Percentiles rank a stretch among this genome's conserved stretches.
These are phyloP conservation scores for Aspergillus sp. DNA, from an alignment of 2,329 filamentous ascomycete species.

Conservation along the genomic window DNA sequence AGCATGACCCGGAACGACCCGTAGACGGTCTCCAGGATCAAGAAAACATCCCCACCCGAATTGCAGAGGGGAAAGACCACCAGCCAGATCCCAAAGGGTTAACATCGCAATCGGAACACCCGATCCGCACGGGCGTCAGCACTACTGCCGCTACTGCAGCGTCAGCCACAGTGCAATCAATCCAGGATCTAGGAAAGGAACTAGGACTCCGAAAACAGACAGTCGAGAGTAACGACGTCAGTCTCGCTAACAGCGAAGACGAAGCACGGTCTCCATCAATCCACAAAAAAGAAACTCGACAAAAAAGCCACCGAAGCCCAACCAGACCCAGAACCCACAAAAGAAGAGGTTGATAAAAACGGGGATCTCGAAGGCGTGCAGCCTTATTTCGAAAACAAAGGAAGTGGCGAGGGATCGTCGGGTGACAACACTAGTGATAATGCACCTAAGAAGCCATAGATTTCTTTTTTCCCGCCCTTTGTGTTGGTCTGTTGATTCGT, in stretches of 20 bases:
- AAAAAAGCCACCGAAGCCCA: slow-evolving; percentile 9
- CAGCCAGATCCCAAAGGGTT: slow-evolving; percentile 2
- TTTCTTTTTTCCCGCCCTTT: no score
- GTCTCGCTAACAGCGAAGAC: slow-evolving; percentile 65
- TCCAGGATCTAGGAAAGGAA: slow-evolving; percentile 43
- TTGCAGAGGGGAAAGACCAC: slow-evolving; percentile 1
- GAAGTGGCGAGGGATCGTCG: not conserved
- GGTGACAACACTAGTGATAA: no score
- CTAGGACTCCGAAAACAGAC: slow-evolving; percentile 65
- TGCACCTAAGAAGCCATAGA: no score
- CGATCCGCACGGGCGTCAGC: slow-evolving; percentile 7
- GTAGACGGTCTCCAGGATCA: slow-evolving; percentile 1
- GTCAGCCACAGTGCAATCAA: slow-evolving; percentile 7
- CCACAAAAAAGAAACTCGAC: slow-evolving; percentile 12
- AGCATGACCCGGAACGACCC: slow-evolving; percentile 17
- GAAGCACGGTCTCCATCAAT: slow-evolving; percentile 9
- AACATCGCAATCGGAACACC: slow-evolving; percentile 7
- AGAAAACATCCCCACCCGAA: slow-evolving; percentile 8
- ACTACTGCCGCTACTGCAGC: slow-evolving; percentile 11
- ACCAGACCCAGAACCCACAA: not conserved
- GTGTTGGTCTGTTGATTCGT: no score
- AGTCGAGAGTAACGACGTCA: slow-evolving; percentile 62
- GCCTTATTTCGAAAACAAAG: slow-evolving; percentile 22
- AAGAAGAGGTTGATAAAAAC: slow-evolving; percentile 22
- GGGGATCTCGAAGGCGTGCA: slow-evolving; percentile 36